Conservation (phyloP, 2,329 filamentous ascomycete genomes). For the Ophiostoma triangulosporum region DNA sequence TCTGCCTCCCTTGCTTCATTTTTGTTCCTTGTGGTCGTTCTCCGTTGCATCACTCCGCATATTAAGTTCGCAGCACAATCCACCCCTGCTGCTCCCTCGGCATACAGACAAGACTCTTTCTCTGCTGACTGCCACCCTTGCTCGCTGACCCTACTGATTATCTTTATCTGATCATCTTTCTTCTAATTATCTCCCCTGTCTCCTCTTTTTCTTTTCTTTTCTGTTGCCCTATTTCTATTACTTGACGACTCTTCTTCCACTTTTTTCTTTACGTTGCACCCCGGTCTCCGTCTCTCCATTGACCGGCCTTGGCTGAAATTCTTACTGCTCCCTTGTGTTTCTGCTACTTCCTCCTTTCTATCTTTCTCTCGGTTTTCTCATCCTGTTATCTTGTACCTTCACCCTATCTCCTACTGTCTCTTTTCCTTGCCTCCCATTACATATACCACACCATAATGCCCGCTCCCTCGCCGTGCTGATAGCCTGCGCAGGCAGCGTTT, state of each 20-base stretch:
- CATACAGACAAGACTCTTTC: background rate
- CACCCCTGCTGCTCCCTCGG: too few relatives aligned
- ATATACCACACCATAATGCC: background rate
- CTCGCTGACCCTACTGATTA: background rate
- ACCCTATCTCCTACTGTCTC: background rate
- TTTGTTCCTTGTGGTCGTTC: background rate
- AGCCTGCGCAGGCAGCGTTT: background rate
- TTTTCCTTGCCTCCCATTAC: background rate
- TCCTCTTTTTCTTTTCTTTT: background rate
- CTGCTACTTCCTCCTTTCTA: background rate
- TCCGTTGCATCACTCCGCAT: background rate
- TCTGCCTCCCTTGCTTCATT: background rate
- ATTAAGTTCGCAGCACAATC: too few relatives aligned
- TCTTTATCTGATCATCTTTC: constrained; percentile 2
- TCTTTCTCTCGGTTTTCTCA: background rate
- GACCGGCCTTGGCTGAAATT: background rate
- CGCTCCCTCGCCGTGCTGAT: background rate
- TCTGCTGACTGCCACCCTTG: background rate
- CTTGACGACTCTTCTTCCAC: background rate
- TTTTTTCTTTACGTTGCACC: background rate
- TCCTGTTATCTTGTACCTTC: background rate
- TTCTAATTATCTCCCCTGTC: background rate
- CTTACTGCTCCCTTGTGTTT: background rate
- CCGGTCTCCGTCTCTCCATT: background rate
- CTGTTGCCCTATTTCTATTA: background rate